phyloP scores from a whole-genome alignment of 345 rosid genomes.

The Moringa oleifera region DNA sequence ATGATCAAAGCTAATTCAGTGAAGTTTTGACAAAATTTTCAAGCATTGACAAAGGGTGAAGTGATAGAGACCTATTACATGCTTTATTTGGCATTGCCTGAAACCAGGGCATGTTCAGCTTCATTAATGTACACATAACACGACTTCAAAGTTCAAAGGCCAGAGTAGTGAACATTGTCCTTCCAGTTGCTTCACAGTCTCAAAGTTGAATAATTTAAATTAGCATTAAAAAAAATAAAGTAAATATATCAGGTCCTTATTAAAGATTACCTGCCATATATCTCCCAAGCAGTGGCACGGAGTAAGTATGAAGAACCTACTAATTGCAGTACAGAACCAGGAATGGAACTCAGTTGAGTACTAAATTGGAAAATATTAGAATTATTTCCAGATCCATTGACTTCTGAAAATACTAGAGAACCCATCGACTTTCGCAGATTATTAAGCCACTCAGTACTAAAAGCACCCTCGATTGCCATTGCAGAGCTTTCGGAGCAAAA shows the following conservation, averaged over 20 bases:
- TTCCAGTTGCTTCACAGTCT: no score
- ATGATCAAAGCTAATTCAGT: no score
- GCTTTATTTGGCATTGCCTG: neutral
- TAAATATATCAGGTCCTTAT: neutral
- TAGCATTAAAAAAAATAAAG: neutral
- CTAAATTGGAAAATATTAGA: conserved; percentile 45
- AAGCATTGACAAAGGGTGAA: no score
- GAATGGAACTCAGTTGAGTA: conserved; percentile 71
- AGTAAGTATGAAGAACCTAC: conserved; percentile 86
- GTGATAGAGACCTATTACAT: neutral
- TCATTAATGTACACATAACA: no score
- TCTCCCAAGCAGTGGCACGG: conserved; percentile 94
- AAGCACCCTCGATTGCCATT: conserved; percentile 63
- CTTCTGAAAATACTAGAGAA: conserved; percentile 45
- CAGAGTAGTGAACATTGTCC: no score
- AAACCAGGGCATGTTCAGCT: neutral
- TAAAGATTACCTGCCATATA: conserved; percentile 77
- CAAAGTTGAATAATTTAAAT: no score
- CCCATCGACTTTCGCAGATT: conserved; percentile 58
- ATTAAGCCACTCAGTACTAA: conserved; percentile 80
- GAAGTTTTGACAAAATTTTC: no score
- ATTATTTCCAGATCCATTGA: conserved; percentile 46
- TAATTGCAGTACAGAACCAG: conserved; percentile 78
- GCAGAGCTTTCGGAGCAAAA: conserved; percentile 63
- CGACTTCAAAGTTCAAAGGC: no score